Conservation (phyloP, 139 green algal species). For the Micractinium conductrix region DNA sequence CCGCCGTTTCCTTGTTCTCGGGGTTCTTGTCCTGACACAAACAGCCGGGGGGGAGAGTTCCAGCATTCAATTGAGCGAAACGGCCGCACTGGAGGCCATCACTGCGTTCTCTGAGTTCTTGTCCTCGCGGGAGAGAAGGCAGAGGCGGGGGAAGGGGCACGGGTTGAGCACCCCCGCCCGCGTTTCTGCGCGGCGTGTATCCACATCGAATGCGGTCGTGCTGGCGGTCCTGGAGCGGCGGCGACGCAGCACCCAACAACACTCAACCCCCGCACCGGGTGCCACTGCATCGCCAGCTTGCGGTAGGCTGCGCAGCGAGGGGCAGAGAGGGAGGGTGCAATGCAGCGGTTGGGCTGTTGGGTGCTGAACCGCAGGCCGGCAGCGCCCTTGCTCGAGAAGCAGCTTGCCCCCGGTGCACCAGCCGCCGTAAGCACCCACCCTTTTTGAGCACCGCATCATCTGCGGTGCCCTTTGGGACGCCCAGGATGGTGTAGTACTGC, state of each 20-base stretch:
- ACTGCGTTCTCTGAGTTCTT: slow-evolving; percentile 78
- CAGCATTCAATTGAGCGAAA: too few species aligned
- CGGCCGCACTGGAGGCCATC: too few species aligned
- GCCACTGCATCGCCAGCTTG: slow-evolving; percentile 87
- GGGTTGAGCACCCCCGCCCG: too few species aligned
- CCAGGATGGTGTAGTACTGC: slow-evolving; percentile 85
- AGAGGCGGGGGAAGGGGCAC: background rate
- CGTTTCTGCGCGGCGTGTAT: too few species aligned
- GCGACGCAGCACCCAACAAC: background rate
- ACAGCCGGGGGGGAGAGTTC: background rate
- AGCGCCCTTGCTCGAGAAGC: background rate
- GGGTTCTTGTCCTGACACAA: slow-evolving; percentile 78
- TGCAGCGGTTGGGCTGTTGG: too few species aligned
- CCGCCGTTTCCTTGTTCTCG: slow-evolving; percentile 65
- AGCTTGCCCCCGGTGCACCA: background rate
- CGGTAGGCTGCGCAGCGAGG: slow-evolving; percentile 70
- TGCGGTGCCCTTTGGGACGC: slow-evolving; percentile 65
- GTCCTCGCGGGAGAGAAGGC: slow-evolving; percentile 54
- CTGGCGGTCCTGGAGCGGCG: background rate
- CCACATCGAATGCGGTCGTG: too few species aligned
- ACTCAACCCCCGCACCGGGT: slow-evolving; percentile 63
- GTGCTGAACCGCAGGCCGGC: too few species aligned
- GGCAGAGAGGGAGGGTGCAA: background rate
- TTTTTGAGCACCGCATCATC: slow-evolving; percentile 85
- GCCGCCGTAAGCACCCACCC: slow-evolving; percentile 44